A percentile compares a stretch with the other conserved stretches of the same genome.
These are phyloP conservation scores for Exophiala oligosperma DNA, from an alignment of 2,329 filamentous ascomycete genomes.

Conservation along the genomic window DNA sequence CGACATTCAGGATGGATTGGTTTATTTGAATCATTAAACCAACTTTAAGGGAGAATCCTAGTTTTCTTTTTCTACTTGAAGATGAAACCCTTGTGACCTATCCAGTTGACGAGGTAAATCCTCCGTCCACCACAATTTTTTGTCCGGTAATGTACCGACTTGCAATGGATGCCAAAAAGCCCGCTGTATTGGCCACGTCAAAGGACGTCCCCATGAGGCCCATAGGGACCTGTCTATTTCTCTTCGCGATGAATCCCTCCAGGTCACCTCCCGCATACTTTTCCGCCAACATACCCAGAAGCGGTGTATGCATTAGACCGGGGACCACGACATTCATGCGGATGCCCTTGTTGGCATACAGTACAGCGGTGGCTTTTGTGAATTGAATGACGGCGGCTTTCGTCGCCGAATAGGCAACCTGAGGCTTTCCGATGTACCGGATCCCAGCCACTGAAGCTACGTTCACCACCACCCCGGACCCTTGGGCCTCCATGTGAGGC, in stretches of 20 bases:
- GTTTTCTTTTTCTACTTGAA: too few species aligned
- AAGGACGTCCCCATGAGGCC: constrained; percentile 60
- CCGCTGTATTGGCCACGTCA: constrained; percentile 58
- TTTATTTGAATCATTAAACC: too few species aligned
- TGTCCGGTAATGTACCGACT: constrained; percentile 62
- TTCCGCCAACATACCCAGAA: constrained; percentile 46
- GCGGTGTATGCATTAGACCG: constrained; percentile 57
- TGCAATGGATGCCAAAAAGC: constrained; percentile 60
- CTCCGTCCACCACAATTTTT: constrained; percentile 52
- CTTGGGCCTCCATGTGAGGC: constrained; percentile 55
- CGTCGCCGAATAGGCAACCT: constrained; percentile 55
- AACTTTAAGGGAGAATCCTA: too few species aligned
- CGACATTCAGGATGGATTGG: too few species aligned
- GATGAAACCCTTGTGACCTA: neutral
- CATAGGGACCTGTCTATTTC: constrained; percentile 59
- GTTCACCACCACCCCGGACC: constrained; percentile 46
- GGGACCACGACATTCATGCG: constrained; percentile 58
- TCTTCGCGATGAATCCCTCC: constrained; percentile 51
- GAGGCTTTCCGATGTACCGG: constrained; percentile 52
- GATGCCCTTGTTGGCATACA: constrained; percentile 41
- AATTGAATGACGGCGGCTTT: constrained; percentile 56
- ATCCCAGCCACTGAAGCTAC: constrained; percentile 54
- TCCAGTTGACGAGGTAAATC: constrained; percentile 22
- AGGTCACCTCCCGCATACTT: constrained; percentile 48
- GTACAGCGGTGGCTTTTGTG: constrained; percentile 51